Base-by-base conservation (phyloP, 805 yeast genomes). In the Metschnikowia baotianmanensis region DNA sequence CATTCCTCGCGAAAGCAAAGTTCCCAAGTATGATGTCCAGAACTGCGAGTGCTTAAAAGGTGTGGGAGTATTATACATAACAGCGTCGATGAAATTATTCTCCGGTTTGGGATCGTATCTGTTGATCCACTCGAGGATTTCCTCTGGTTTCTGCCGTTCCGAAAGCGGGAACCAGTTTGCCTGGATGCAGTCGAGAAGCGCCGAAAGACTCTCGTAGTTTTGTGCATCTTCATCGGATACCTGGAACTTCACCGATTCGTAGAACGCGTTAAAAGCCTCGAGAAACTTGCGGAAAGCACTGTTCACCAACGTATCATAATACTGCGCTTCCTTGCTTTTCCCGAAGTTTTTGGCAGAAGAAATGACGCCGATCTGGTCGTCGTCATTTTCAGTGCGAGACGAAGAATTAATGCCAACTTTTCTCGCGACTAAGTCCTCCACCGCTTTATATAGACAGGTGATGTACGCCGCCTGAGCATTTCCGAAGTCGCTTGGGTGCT, bases 71-170 rank as follows among this genome's bases (percentile, higher is more conserved):
- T 56, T 55, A 51, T 72, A 60, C 71, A 69, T 65, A 8, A 74
- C 74, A 31, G 59, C 67, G 38, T 77, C 74, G 4, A 76, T 66
- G 23, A 75, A 59, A 20, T 71, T 76, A 15, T 67, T 67, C 43
- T 73, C 78, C 1, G 90, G 90, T 49, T 77, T 76, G 5, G 82
- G 80, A 55, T 83, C 86, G 22, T 82, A 80, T 41, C 78, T 70
- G 54, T 85, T 85, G 19, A 82, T 67, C 93, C 93, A 85, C 34
- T 69, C 72, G 12, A 72, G 59, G 25, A 80, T 59, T 28, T 69
- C 55, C 34, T 67, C 65, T 22, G 80, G 72, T 47, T 67, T 66
- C 36, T 58, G 64, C 42, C 69, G 64, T 10, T 61, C 55, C 13
- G 69, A 65, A 2, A 46, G 41, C 28, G 54, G 52, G 48, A 78